A percentile compares a stretch with the other conserved stretches of the same genome.
Evolutionary conservation across 2,329 filamentous ascomycete genomes (phyloP).

Genomic region (Rhytidhysteron rufulum): DNA sequence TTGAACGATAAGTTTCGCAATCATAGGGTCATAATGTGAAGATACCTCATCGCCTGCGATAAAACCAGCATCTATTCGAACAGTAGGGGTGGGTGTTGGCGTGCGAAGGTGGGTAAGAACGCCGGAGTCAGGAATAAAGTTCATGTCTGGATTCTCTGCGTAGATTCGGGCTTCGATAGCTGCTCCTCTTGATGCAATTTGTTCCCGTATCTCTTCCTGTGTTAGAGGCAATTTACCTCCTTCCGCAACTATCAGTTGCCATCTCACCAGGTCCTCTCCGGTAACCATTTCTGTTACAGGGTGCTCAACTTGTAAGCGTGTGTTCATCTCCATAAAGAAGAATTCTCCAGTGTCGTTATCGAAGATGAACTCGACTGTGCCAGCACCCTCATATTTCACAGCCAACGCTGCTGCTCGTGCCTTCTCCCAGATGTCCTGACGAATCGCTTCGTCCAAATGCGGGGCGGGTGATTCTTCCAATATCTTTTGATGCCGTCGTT

Average conservation of each 20-base stretch:
- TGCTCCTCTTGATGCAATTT: slow-evolving; percentile 72
- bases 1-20: slow-evolving; percentile 92
- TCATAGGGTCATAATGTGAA: slow-evolving; percentile 97
- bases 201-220: slow-evolving; percentile 61
- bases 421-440: slow-evolving; percentile 64
- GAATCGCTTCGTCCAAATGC: slow-evolving; percentile 55
- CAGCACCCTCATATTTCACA: slow-evolving; percentile 62
- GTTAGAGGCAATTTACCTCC: slow-evolving; percentile 64
- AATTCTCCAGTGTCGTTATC: slow-evolving; percentile 64
- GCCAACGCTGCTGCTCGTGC: slow-evolving; percentile 60
- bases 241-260: slow-evolving; percentile 87
- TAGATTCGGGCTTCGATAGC: slow-evolving; percentile 97
- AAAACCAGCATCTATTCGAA: slow-evolving; percentile 92
- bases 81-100: slow-evolving; percentile 63
- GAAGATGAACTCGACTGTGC: slow-evolving; percentile 67
- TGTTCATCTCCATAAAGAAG: slow-evolving; percentile 72
- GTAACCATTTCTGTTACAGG: slow-evolving; percentile 84
- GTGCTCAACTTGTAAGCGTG: slow-evolving; percentile 91
- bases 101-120: slow-evolving; percentile 78
- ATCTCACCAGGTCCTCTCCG: slow-evolving; percentile 78
- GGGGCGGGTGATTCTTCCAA: slow-evolving; percentile 64
- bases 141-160: slow-evolving; percentile 85
- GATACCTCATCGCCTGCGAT: slow-evolving; percentile 87
- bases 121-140: slow-evolving; percentile 93
- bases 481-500: slow-evolving; percentile 63